phyloP scores from a whole-genome alignment of 805 yeast species.

The Zygoascus bituminiphila region DNA sequence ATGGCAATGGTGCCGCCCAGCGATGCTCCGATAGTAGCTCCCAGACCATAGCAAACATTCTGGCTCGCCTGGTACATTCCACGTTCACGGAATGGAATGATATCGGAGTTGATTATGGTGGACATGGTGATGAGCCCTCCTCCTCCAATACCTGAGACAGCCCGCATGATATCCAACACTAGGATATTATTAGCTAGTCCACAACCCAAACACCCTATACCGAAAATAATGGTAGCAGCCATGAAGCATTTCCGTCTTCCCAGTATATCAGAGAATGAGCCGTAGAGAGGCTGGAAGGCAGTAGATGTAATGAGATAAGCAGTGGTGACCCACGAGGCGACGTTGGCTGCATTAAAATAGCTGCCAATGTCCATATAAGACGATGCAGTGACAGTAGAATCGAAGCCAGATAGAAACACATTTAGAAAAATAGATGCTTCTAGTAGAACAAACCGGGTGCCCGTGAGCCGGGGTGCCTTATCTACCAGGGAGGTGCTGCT shows the following conservation, averaged over 20 bases:
- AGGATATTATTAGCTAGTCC: conserved; percentile 8
- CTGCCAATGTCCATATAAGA: conserved; percentile 41
- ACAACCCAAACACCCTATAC: conserved; percentile 13
- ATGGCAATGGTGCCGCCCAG: conserved; percentile 44
- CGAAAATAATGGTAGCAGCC: conserved; percentile 24
- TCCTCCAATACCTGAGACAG: conserved; percentile 13
- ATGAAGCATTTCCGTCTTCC: conserved; percentile 23
- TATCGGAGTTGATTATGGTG: conserved; percentile 31
- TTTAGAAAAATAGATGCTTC: conserved; percentile 26
- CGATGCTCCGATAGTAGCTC: conserved; percentile 51
- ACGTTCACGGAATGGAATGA: conserved; percentile 9
- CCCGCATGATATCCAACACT: conserved; percentile 12
- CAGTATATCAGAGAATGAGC: conserved; percentile 51
- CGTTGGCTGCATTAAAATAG: conserved; percentile 40
- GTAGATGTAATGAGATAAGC: conserved; percentile 55
- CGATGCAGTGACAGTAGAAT: conserved; percentile 42
- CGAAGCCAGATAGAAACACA: conserved; percentile 41
- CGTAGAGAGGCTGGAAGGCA: conserved; percentile 61
- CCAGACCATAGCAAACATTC: conserved; percentile 56
- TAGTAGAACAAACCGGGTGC: conserved; percentile 9
- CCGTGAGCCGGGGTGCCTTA: neutral
- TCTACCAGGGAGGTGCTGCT: neutral
- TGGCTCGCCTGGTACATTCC: conserved; percentile 54
- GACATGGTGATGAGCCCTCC: conserved; percentile 16
- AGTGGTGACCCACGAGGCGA: conserved; percentile 59